Evolutionary conservation across 2,329 filamentous ascomycete species (phyloP), one percentile per base, ranked within the genome.

Genomic region (Venturia asperata): DNA sequence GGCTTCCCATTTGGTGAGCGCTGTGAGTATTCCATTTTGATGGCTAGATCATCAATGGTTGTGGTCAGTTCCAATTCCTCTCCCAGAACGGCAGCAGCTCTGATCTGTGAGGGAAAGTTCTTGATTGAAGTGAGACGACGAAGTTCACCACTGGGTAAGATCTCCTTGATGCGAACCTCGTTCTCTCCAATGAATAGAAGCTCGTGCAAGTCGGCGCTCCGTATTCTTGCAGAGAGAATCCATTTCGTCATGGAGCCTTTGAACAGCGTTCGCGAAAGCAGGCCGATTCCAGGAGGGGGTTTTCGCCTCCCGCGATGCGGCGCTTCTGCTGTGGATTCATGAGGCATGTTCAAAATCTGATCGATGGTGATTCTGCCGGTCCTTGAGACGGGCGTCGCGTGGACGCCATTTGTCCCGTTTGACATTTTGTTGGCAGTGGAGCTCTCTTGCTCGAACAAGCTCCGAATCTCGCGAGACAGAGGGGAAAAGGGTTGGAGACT

Each of bases 161-260:
- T 83, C 73, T 96, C 89, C 70, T 87, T 89, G 68, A 97, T 85
- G 69, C 93, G 88, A 56, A 99, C 83, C 70, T 86, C 90, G 68
- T 89, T 84, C 69, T 96, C 89, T 64, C 92, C 90, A 66, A 99
- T 83, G 70, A 96, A 91, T 45, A 92, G 87, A 68, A 97, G 85
- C 77, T 97, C 92, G 70, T 94, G 92, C 67, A 86, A 81, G 55
- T 81, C 76, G 63, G 81, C 80, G 65, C 87, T 87, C 66, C 92
- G 84, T 66, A 97, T 80, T 67, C 87, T 85, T n/a, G 87, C 90
- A 15, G 92, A 90, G 17, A 96, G 78, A 55, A 97, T 88, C 79
- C 84, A 89, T 72, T 88, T 87, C 65, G 88, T 83, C 43, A 89
- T 79, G 1, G 92, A 89, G 68, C 90, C 95, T 64, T 87, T 83